These are phyloP conservation scores for Ceratocystis lukuohia DNA, from an alignment of 2,329 filamentous ascomycete genomes.

Conservation along the genomic window DNA sequence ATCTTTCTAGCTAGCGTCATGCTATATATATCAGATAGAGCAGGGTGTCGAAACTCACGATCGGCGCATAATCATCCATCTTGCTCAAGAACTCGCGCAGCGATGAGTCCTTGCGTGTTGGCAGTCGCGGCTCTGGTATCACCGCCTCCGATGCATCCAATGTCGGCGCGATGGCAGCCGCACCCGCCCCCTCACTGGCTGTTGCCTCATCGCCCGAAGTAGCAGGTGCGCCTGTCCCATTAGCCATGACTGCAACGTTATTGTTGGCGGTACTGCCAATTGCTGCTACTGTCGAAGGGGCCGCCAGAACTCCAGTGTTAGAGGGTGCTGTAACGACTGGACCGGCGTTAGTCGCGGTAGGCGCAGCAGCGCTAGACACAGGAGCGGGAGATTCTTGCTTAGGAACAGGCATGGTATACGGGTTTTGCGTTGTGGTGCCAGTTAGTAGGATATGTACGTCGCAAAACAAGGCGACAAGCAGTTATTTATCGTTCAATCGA, in stretches of 20 bases:
- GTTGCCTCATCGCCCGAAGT: conserved; percentile 56
- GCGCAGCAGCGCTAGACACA: background rate
- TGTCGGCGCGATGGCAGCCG: conserved; percentile 27
- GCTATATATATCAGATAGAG: no score
- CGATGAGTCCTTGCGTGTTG: conserved; percentile 79
- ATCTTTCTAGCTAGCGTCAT: background rate
- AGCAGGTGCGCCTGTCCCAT: conserved; percentile 47
- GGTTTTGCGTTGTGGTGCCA: background rate
- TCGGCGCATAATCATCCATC: conserved; percentile 97
- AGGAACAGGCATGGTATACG: background rate
- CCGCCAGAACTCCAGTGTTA: background rate
- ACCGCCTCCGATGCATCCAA: conserved; percentile 32
- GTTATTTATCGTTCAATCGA: background rate
- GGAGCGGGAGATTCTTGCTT: conserved; percentile 1
- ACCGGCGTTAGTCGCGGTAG: background rate
- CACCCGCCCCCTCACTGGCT: conserved; percentile 48
- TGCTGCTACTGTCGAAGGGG: background rate
- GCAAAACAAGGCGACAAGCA: background rate
- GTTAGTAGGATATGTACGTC: background rate
- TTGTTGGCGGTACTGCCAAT: conserved; percentile 38
- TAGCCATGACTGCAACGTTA: conserved; percentile 75
- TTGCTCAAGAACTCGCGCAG: conserved; percentile 85
- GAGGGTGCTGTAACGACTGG: background rate
- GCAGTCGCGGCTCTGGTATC: conserved; percentile 46
- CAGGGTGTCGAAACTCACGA: conserved; percentile 47